Base-by-base conservation (phyloP, 306 rosid genomes). In the Parietaria judaica region DNA sequence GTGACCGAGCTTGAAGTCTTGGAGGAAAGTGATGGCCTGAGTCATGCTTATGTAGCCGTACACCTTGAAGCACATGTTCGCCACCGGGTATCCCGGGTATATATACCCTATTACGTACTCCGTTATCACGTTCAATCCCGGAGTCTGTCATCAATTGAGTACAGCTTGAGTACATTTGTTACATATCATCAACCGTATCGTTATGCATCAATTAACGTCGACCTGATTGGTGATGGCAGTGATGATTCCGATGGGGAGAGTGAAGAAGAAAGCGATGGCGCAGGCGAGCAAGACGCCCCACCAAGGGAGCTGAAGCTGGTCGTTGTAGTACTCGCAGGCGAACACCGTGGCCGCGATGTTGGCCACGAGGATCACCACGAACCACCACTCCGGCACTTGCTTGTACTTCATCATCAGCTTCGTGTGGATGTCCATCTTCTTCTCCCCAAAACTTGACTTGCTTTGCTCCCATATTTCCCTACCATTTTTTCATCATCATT, bases 1-100 rank as follows among this genome's bases (percentile, higher is more conserved):
- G 76, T 88, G 98, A 6, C 98, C 98, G 0, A 88, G 87, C 81
- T 92, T 92, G 80, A 92, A 88, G 71, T 92, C 98, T 82, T 88
- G 89, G 66, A 88, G 70, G 65, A 92, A 92, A 15, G 92, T 83
- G 49, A 92, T 16, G 44, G 98, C 96, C 48, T 92, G 98, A 0
- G 82, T 66, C 98, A 88, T 92, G 35, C 96, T 92, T 23, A 88
- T 88, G 78, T 84, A 92, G 3, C 98, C 98, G 49, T 92, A 88
- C 5, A 88, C 96, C 78, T 92, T 92, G 75, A 92, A 92, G 63
- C 98, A 92, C 96, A 92, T 86, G 77, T 86, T 92, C 1, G 98
- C 98, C 2, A 92, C 96, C 5, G 98, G 98, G 46, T 92, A 88
- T 64, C 98, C 98, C 0, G 98, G 98, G 74, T 85, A 88, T 51